These are phyloP conservation scores for Dalbergia cultrata DNA, from an alignment of 306 rosid genomes.

Conservation along the genomic window DNA sequence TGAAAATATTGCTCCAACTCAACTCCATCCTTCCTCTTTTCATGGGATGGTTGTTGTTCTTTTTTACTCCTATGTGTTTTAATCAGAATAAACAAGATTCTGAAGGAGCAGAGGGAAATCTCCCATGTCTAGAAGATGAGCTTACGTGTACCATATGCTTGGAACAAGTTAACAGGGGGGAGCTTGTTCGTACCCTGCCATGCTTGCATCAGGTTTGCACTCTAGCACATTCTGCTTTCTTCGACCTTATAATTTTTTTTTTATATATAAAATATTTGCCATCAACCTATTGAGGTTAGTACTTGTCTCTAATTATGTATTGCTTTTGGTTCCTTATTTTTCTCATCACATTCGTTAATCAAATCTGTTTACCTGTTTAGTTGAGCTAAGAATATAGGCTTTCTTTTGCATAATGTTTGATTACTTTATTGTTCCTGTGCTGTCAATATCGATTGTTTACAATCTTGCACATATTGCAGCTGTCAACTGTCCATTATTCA, in stretches of 20 bases:
- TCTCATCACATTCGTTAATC: not conserved
- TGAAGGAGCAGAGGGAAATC: conserved; percentile 43
- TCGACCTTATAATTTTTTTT: not conserved
- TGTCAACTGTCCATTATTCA: not conserved
- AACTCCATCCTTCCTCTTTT: not conserved
- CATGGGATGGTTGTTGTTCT: not conserved
- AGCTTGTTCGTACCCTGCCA: conserved; percentile 64
- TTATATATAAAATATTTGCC: not conserved
- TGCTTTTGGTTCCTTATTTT: not conserved
- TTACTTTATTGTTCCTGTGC: too few relatives aligned
- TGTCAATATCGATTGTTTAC: too few relatives aligned
- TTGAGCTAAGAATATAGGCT: not conserved
- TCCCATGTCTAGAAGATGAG: conserved; percentile 45
- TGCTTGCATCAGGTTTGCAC: conserved; percentile 67
- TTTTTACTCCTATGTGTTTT: conserved; percentile 20
- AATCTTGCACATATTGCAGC: too few relatives aligned
- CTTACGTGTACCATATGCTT: conserved; percentile 56
- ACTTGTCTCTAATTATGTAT: not conserved
- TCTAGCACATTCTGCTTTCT: not conserved
- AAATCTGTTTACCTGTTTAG: not conserved
- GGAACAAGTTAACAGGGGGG: conserved; percentile 63
- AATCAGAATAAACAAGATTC: conserved; percentile 47
- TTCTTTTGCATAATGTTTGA: too few relatives aligned
- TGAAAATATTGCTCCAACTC: not conserved
- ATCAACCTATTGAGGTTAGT: not conserved